A percentile compares a stretch with the other conserved stretches of the same genome.
These are phyloP conservation scores for Ophiosphaerella korrae DNA, from an alignment of 2,329 filamentous ascomycete genomes.

Conservation along the genomic window DNA sequence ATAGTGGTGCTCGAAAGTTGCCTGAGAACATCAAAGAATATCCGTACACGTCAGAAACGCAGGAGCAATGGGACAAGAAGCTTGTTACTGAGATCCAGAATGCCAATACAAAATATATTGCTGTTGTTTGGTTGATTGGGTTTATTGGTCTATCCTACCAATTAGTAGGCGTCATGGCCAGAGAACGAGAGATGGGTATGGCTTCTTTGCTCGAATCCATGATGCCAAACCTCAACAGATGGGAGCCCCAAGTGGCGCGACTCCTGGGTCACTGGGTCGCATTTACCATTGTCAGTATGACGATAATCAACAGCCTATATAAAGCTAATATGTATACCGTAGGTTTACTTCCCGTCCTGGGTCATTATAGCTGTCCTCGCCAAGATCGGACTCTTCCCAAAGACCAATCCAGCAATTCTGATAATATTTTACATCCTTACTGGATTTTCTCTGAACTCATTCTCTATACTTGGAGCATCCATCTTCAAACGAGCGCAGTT, in stretches of 20 bases:
- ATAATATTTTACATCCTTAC: constrained; percentile 68
- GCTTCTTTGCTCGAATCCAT: constrained; percentile 85
- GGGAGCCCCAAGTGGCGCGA: constrained; percentile 76
- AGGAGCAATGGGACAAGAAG: constrained; percentile 65
- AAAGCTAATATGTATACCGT: neutral
- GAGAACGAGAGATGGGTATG: constrained; percentile 83
- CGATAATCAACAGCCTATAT: neutral
- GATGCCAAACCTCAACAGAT: constrained; percentile 74
- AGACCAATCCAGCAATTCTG: constrained; percentile 47
- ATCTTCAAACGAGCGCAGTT: constrained; percentile 85
- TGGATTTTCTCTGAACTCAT: constrained; percentile 75
- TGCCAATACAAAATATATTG: constrained; percentile 72
- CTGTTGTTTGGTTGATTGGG: constrained; percentile 76
- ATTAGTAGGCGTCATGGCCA: constrained; percentile 78
- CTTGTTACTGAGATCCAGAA: constrained; percentile 72
- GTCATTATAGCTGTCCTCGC: constrained; percentile 73
- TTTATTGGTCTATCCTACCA: constrained; percentile 83
- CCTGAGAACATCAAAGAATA: constrained; percentile 62
- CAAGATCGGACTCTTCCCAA: constrained; percentile 57
- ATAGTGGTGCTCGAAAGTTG: constrained; percentile 52
- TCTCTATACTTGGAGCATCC: constrained; percentile 75
- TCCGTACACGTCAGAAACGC: constrained; percentile 72
- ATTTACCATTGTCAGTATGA: constrained; percentile 62
- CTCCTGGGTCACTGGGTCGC: constrained; percentile 77
- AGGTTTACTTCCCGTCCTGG: constrained; percentile 78